Evolutionary conservation across 2,329 filamentous ascomycete species (phyloP).

Genomic region (Exserohilum turcica): DNA sequence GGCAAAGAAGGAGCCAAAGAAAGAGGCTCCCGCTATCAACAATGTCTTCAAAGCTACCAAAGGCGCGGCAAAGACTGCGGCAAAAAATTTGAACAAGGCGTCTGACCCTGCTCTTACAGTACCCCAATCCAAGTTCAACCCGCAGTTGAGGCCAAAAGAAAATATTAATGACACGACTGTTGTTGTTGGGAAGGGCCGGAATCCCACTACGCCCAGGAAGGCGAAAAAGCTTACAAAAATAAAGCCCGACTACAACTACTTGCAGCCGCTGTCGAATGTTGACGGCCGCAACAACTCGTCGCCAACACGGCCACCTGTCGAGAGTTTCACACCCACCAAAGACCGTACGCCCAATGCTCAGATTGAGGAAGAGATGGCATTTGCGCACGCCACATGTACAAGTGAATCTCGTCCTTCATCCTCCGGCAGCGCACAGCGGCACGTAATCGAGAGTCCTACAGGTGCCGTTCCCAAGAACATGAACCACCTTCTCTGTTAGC

Average conservation of each 20-base stretch:
- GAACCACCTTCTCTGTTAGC: slow-evolving; percentile 26
- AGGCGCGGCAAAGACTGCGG: slow-evolving; percentile 18
- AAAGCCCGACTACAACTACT: slow-evolving; percentile 25
- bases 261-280: slow-evolving; percentile 35
- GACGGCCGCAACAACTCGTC: slow-evolving; percentile 43
- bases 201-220: slow-evolving; percentile 28
- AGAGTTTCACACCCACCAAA: slow-evolving; percentile 38
- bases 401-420: slow-evolving; percentile 35
- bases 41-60: slow-evolving; percentile 40
- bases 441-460: slow-evolving; percentile 30
- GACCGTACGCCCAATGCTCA: slow-evolving; percentile 37
- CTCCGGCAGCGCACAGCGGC: slow-evolving; percentile 28
- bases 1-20: slow-evolving; percentile 34
- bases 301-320: slow-evolving; percentile 34
- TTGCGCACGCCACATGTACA: slow-evolving; percentile 14
- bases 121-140: slow-evolving; percentile 15
- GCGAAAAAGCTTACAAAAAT: slow-evolving; percentile 29
- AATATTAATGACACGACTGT: slow-evolving; percentile 19
- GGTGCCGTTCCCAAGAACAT: slow-evolving; percentile 30
- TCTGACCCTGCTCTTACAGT: slow-evolving; percentile 7
- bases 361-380: slow-evolving; percentile 28
- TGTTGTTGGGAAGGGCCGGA: slow-evolving; percentile 14
- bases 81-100: slow-evolving; percentile 19
- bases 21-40: slow-evolving; percentile 32
- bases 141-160: slow-evolving; percentile 18